phyloP scores from a whole-genome alignment of 148 eudicot species.

The Dianthus caryophyllus region DNA sequence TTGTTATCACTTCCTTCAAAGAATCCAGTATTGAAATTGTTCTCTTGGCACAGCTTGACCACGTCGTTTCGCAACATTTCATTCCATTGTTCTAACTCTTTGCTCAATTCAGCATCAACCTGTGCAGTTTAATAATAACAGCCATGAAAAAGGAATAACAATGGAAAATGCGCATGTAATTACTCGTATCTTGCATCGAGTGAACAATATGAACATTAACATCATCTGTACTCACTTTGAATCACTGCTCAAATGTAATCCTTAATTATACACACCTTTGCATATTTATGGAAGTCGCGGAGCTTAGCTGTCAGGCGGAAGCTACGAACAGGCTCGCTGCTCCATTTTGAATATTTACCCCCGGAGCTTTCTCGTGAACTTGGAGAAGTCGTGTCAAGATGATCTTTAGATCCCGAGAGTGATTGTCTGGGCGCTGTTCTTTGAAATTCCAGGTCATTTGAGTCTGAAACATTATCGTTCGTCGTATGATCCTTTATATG shows the following conservation, averaged over 20 bases:
- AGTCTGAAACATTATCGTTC: conserved; percentile 41
- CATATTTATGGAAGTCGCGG: conserved; percentile 91
- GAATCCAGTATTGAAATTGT: conserved; percentile 87
- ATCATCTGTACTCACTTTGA: not conserved
- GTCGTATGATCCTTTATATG: conserved; percentile 42
- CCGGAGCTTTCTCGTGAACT: conserved; percentile 60
- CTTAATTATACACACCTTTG: conserved; percentile 53
- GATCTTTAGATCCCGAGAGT: conserved; percentile 59
- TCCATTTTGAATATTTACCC: conserved; percentile 61
- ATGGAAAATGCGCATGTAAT: not conserved
- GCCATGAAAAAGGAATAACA: not conserved
- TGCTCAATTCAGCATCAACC: conserved; percentile 85
- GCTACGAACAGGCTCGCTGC: conserved; percentile 67
- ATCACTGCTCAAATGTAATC: not conserved
- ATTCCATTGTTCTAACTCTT: conserved; percentile 95
- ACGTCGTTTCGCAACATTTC: conserved; percentile 89
- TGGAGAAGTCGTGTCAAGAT: conserved; percentile 56
- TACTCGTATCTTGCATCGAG: not conserved
- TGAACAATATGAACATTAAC: not conserved
- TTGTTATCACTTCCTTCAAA: conserved; percentile 84
- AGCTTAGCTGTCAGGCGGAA: conserved; percentile 84
- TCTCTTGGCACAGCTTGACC: conserved; percentile 79
- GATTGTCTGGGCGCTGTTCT: conserved; percentile 43
- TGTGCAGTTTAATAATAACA: conserved; percentile 19
- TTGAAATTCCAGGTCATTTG: conserved; percentile 48